Evolutionary conservation across 2,329 filamentous ascomycete species (phyloP), one percentile per base, ranked within the genome.

Genomic region (Albifimbria verrucaria): DNA sequence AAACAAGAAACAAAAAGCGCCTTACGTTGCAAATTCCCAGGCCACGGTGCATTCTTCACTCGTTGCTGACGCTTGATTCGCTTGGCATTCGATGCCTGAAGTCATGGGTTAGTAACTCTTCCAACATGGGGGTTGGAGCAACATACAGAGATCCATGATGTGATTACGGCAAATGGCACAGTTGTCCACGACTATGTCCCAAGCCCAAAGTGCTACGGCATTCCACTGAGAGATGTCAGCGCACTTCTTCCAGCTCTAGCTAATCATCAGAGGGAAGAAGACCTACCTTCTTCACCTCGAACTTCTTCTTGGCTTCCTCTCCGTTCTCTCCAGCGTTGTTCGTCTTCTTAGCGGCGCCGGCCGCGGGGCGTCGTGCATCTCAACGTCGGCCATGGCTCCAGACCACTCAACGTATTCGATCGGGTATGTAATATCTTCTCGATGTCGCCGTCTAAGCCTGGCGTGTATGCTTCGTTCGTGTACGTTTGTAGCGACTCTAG

Each of bases 131-230:
- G 15, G 49, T 22, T 32, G 5, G 17, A 18, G 6, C 32, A n/a
- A 72, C 86, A 63, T 77, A 92, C 94, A 99, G 24, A 99, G 81
- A 72, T 99, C 94, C 94, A 99, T 99, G 73, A 99, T 99, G 72
- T 99, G 94, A 72, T 99, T 99, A 69, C 94, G 85, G 80, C 94
- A 99, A 69, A 99, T 99, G 65, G 94, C 94, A 71, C 94, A 99
- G 81, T 99, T 99, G 76, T 99, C 94, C 56, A 99, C 94, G 26
- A 97, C 92, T 55, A 99, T 99, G 70, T 99, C 94, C 94, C 94
- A 99, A 1, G 94, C 94, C 94, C 94, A 99, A 2, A 99, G 81
- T 41, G 94, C 92, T 49, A 99, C 94, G 0, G 94, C 94, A 65
- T 97, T 97, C 94, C 94, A 99, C 93, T 97, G 66, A 43, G 58